phyloP scores from a whole-genome alignment of 208 protist genomes.

The Balamuthia mandrillaris region DNA sequence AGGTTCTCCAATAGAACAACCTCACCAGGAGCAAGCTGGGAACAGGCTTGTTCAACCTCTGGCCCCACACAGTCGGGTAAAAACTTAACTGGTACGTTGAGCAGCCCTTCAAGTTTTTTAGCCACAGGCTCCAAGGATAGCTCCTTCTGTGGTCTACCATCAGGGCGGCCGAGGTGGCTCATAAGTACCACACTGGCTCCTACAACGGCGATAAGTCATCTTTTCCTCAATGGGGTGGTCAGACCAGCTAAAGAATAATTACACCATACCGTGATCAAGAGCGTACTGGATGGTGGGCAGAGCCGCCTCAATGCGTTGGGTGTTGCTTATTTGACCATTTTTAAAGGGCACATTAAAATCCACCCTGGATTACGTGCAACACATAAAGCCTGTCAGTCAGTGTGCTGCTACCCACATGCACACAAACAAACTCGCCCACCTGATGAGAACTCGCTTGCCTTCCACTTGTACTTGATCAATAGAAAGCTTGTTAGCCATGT shows the following conservation, averaged over 20 bases:
- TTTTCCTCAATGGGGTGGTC: not conserved
- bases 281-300: slow-evolving; percentile 92
- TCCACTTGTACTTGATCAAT: slow-evolving; percentile 72
- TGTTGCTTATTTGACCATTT: slow-evolving; percentile 86
- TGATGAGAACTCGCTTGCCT: slow-evolving; percentile 88
- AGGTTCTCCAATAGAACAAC: slow-evolving; percentile 97
- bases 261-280: slow-evolving; percentile 66
- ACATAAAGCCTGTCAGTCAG: not conserved
- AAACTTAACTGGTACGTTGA: slow-evolving; percentile 76
- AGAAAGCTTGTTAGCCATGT: slow-evolving; percentile 64
- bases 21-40: slow-evolving; percentile 45
- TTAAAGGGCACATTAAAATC: slow-evolving; percentile 95
- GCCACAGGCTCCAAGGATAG: slow-evolving; percentile 88
- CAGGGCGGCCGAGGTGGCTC: slow-evolving; percentile 94
- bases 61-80: slow-evolving; percentile 80
- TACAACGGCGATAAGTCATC: not conserved
- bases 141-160: slow-evolving; percentile 80
- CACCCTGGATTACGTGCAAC: slow-evolving; percentile 70
- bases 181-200: slow-evolving; percentile 78
- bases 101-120: slow-evolving; percentile 81
- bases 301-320: slow-evolving; percentile 87
- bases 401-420: not conserved
- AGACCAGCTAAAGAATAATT: too few relatives aligned
- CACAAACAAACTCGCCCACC: slow-evolving; percentile 29
- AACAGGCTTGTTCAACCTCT: slow-evolving; percentile 77